Base-by-base conservation (phyloP, 2,329 filamentous ascomycete species). In the Cordyceps cateniannulata region DNA sequence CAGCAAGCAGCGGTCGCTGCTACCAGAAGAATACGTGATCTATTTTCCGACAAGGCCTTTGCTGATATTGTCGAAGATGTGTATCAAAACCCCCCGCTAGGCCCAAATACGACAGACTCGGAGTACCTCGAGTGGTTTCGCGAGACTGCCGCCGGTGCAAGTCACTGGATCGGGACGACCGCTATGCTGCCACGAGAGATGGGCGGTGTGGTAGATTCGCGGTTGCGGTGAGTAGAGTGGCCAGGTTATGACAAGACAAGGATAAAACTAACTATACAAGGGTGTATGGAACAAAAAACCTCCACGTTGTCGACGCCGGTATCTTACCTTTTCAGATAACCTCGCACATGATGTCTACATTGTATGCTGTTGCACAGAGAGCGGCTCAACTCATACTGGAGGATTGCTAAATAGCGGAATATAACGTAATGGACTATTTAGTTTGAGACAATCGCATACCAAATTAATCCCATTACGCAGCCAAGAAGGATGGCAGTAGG, bases 401-500 rank as follows among this genome's bases (percentile, higher is more conserved):
- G 27, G 61, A 65, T 25, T 44, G 45, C 4, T 52, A 32, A n/a
- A 32, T 48, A 38, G 38, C 10, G 14, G 16, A 10, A 10, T n/a
- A 14, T 8, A 27, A n/a, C 3, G 2, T 27, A 24, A 24, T 38
- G 18, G 8, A 20, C 42, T 42, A 7, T 9, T 18, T 44, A 44
- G 18, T 14, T 54, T 5, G 52, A 54, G 2, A 66, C 68, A 49
- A 73, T 66, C 7, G 64, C 71, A 55, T 72, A 72, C 63, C 69
- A 65, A 6, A 70, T 62, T 62, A 76, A 59, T 0, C 74, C 74
- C 66, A 76, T 65, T 1, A 69, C 66, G 0, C 69, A 72, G 1
- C 74, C 74, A 1, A 72, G 32, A 6, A 73, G 6, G 42, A 76
- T 75, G 1, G 70, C 69, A 12, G 70, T 60, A 0, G 73, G 72